phyloP scores from a whole-genome alignment of 306 rosid genomes.

The Cicer bijugum region DNA sequence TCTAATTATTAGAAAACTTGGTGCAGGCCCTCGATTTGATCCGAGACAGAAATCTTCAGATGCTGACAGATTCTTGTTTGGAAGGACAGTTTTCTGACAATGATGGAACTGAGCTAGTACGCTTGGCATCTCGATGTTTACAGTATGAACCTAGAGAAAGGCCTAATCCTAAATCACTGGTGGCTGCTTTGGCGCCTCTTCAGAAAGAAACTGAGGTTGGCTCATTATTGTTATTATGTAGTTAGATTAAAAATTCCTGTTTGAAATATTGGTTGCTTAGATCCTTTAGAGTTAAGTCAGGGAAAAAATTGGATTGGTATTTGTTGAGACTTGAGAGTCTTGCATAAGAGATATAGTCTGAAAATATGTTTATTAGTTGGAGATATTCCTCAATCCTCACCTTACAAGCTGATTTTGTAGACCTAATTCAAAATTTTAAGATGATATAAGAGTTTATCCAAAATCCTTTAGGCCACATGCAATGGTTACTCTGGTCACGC shows the following conservation, averaged over 20 bases:
- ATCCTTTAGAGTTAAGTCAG: slow-evolving; percentile 24
- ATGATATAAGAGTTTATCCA: no score
- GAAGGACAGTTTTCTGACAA: slow-evolving; percentile 80
- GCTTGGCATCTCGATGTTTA: slow-evolving; percentile 71
- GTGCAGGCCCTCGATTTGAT: slow-evolving; percentile 82
- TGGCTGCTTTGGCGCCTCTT: slow-evolving; percentile 70
- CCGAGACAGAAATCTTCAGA: slow-evolving; percentile 78
- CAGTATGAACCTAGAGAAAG: slow-evolving; percentile 87
- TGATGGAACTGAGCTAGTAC: slow-evolving; percentile 76
- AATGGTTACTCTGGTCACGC: no score
- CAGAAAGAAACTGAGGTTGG: slow-evolving; percentile 86
- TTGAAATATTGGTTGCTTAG: slow-evolving; percentile 17
- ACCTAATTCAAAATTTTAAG: no score
- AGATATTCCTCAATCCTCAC: no score
- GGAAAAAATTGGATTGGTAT: slow-evolving; percentile 2
- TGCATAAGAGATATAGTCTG: no score
- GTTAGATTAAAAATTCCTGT: neutral
- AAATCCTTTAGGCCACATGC: no score
- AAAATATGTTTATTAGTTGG: no score
- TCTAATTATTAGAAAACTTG: slow-evolving; percentile 39
- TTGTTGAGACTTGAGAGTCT: no score
- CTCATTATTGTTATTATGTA: slow-evolving; percentile 3
- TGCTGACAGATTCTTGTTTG: slow-evolving; percentile 86
- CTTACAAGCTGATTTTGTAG: no score
- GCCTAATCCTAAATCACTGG: slow-evolving; percentile 74